Percentiles rank a stretch among this genome's conserved stretches.
phyloP scores from a whole-genome alignment of 2,329 filamentous ascomycete species.

The Podosphaera xanthii region DNA sequence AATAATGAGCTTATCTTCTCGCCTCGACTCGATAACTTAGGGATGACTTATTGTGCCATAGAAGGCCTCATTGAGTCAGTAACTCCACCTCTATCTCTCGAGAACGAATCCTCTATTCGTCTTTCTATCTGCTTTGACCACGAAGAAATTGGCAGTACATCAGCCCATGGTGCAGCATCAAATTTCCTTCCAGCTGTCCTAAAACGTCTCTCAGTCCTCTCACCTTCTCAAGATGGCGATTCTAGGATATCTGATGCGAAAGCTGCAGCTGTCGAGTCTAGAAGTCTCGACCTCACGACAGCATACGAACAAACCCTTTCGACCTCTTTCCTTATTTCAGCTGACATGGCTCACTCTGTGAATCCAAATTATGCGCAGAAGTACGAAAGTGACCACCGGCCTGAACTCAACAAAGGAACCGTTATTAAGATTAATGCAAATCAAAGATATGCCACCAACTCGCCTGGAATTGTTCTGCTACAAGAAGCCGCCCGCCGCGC shows the following conservation, averaged over 20 bases:
- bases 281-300: constrained; percentile 42
- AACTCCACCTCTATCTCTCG: constrained; percentile 36
- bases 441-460: constrained; percentile 88
- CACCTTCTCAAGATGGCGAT: constrained; percentile 25
- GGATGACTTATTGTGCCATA: constrained; percentile 87
- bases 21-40: constrained; percentile 81
- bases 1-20: constrained; percentile 93
- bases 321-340: constrained; percentile 80
- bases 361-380: constrained; percentile 88
- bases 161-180: constrained; percentile 81
- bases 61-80: constrained; percentile 68
- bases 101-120: constrained; percentile 60
- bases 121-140: constrained; percentile 93
- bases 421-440: constrained; percentile 98
- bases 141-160: constrained; percentile 85
- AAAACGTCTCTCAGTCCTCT: constrained; percentile 62
- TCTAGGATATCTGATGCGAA: constrained; percentile 44
- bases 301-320: constrained; percentile 85
- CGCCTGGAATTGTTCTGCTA: constrained; percentile 76
- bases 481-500: constrained; percentile 56
- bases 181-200: constrained; percentile 77
- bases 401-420: constrained; percentile 87
- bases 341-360: constrained; percentile 92
- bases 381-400: constrained; percentile 76
- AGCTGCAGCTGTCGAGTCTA: constrained; percentile 20